These are phyloP conservation scores for Trichosporon ovoides DNA, from an alignment of 1,284 basidiomycete genomes.

Conservation along the genomic window DNA sequence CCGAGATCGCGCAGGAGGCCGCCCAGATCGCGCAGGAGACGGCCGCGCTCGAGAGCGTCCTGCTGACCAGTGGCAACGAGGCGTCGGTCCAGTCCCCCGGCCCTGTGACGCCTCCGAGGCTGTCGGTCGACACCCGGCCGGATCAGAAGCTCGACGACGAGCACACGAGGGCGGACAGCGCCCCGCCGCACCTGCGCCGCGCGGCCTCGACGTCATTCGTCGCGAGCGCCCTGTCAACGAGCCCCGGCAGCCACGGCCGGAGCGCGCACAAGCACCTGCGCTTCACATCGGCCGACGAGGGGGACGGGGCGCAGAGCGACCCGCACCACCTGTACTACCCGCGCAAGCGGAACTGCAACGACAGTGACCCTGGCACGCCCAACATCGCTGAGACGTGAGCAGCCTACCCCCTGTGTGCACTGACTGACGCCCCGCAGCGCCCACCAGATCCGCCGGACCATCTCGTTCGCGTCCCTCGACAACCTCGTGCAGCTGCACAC, in stretches of 20 bases:
- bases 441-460: constrained; percentile 46
- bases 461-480: constrained; percentile 48
- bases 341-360: not conserved
- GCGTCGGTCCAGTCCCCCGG: not conserved
- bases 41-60: not conserved
- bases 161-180: not conserved
- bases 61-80: not conserved
- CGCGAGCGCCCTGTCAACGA: constrained; percentile 1
- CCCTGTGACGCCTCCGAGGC: not conserved
- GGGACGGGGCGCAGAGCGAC: not conserved
- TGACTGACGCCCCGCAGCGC: constrained; percentile 27
- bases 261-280: constrained; percentile 15
- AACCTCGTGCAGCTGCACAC: constrained; percentile 35
- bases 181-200: constrained; percentile 5
- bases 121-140: not conserved
- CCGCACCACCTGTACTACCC: constrained; percentile 2
- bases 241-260: not conserved
- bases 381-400: constrained; percentile 47
- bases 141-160: not conserved
- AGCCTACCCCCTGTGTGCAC: not conserved
- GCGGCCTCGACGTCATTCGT: constrained; percentile 1
- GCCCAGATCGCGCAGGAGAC: not conserved
- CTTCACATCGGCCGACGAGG: constrained; percentile 12
- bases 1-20: not conserved
- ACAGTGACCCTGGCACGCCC: constrained; percentile 44